Evolutionary conservation across 169 alveolate species (phyloP), one percentile per base, ranked within the genome.

Genomic region (Cryptosporidium xiaoi): DNA sequence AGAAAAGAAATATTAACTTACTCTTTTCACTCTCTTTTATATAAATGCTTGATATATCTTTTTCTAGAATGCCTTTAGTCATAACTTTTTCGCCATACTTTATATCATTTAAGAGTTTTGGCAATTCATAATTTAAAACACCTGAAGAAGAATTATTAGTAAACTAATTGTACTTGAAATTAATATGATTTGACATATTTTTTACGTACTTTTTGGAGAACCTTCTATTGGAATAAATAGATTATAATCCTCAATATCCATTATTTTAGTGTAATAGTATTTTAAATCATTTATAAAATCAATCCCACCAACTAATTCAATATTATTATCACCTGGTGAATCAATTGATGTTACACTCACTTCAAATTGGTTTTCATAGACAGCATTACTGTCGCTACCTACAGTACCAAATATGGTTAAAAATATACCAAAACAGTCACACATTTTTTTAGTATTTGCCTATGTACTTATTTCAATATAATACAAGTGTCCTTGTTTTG

Each of bases 191-290:
- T 69, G 8, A 15, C 8, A 16, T 27, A 13, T 5, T 8, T 27
- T 48, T 51, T 51, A 69, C 83, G 15, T 56, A 69, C 83, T 12
- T 31, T 69, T 69, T 8, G 83, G 67, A 29, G 51, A 51, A 18
- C 83, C 83, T 55, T 69, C 83, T 10, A 51, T 69, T 5, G 83
- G 83, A 16, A 69, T 20, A 51, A 24, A 69, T 33, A 69, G 31
- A 36, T 69, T 69, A 53, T 40, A 53, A 13, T 69, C 83, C 2
- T 69, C 83, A 31, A 51, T 69, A n/a, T 56, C 83, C 40, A 69
- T 31, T 2, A 69, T 20, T 29, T 27, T 60, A 5, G 56, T 18
- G 56, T 69, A 69, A 34, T 55, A 69, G 27, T 29, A 40, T 33
- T 51, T 20, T 33, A 69, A 16, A n/a, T 69, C 83, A 15, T 56